A percentile compares a stretch with the other conserved stretches of the same genome.
These are phyloP conservation scores for Choanephora cucurbitarum DNA, from an alignment of 371 early-diverging fungal species.

Conservation along the genomic window DNA sequence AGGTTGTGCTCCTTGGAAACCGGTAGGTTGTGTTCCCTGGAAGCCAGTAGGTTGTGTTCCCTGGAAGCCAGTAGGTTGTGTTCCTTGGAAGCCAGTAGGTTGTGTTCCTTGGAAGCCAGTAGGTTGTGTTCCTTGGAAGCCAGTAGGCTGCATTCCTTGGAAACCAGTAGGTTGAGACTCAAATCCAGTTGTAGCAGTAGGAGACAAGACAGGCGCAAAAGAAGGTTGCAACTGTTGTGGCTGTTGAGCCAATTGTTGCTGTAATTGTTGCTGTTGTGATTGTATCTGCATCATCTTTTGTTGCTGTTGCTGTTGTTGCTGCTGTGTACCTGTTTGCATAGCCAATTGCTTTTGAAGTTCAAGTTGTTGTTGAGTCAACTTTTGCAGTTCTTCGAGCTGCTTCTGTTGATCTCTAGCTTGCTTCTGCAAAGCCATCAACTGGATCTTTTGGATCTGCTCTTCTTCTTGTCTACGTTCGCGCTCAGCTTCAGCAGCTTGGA, in stretches of 20 bases:
- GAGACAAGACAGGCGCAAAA: neutral
- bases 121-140: constrained; percentile 2
- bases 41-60: too few species aligned
- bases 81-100: neutral
- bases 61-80: constrained; percentile 10
- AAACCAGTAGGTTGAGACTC: constrained; percentile 5
- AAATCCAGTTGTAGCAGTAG: constrained; percentile 4
- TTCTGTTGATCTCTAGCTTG: constrained; percentile 33
- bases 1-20: too few species aligned
- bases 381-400: constrained; percentile 31
- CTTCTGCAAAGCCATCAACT: constrained; percentile 28
- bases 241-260: constrained; percentile 19
- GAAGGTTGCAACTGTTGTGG: constrained; percentile 23
- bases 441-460: constrained; percentile 27
- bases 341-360: constrained; percentile 27
- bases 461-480: constrained; percentile 20
- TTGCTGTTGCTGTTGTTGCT: constrained; percentile 48
- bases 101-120: constrained; percentile 4
- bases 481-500: constrained; percentile 21
- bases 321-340: constrained; percentile 34
- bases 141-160: constrained; percentile 8
- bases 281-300: constrained; percentile 21
- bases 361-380: constrained; percentile 31
- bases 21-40: too few species aligned
- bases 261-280: constrained; percentile 42